phyloP scores from a whole-genome alignment of 805 yeast species.

The Pichia rugopelliculosa region DNA sequence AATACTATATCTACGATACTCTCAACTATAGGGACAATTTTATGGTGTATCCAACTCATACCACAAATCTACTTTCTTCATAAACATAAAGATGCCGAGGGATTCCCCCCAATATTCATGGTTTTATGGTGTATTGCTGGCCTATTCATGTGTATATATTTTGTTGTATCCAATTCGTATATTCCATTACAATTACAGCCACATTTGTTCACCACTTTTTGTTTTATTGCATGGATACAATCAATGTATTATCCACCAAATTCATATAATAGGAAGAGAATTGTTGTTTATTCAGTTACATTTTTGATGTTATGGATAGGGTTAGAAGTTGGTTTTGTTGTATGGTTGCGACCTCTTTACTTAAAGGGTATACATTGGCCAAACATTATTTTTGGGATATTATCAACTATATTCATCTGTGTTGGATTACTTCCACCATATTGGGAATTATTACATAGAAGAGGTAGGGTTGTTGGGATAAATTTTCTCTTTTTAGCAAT shows the following conservation, averaged over 20 bases:
- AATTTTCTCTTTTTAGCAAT: conserved; percentile 70
- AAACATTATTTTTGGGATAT: conserved; percentile 64
- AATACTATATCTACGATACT: conserved; percentile 58
- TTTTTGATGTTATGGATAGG: conserved; percentile 46
- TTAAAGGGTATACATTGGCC: conserved; percentile 57
- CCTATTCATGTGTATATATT: conserved; percentile 81
- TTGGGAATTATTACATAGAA: conserved; percentile 68
- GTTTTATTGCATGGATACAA: conserved; percentile 63
- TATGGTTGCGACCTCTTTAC: conserved; percentile 58
- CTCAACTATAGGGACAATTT: conserved; percentile 83
- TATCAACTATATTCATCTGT: conserved; percentile 71
- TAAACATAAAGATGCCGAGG: conserved; percentile 72
- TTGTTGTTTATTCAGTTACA: conserved; percentile 28
- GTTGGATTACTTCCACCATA: conserved; percentile 85
- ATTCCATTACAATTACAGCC: conserved; percentile 85
- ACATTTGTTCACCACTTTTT: conserved; percentile 65
- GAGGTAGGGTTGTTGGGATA: conserved; percentile 83
- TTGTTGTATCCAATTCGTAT: conserved; percentile 60
- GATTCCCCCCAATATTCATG: conserved; percentile 88
- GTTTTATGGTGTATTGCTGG: conserved; percentile 76
- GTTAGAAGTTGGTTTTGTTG: conserved; percentile 59
- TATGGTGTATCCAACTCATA: conserved; percentile 87
- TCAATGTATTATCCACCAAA: conserved; percentile 66
- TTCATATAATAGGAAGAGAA: conserved; percentile 27
- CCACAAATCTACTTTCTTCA: conserved; percentile 69